A percentile compares a stretch with the other conserved stretches of the same genome.
Conservation (phyloP, 345 rosid genomes). For the Anastatica hierochuntica region DNA sequence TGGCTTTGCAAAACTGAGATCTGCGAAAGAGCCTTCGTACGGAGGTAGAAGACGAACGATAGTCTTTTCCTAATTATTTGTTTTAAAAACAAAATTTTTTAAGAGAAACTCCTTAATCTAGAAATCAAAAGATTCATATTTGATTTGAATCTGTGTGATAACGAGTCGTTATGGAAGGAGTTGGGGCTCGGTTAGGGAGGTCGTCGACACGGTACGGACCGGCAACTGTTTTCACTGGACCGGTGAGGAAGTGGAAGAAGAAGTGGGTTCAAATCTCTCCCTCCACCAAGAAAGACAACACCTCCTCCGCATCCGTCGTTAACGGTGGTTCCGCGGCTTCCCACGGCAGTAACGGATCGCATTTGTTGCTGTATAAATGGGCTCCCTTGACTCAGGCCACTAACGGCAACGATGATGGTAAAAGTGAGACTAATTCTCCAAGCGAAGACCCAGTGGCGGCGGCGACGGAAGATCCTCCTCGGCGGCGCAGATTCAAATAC, state of each 20-base stretch:
- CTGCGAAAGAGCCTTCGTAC: too few relatives aligned
- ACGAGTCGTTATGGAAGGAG: constrained; percentile 91
- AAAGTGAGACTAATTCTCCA: constrained; percentile 30
- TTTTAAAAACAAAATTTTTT: too few relatives aligned
- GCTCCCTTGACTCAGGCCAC: constrained; percentile 52
- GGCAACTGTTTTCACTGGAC: constrained; percentile 86
- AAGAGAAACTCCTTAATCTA: too few relatives aligned
- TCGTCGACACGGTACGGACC: constrained; percentile 98
- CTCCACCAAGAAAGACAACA: constrained; percentile 28
- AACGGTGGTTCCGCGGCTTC: constrained; percentile 29
- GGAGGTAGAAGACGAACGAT: too few relatives aligned
- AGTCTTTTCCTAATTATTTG: too few relatives aligned
- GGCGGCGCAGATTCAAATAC: constrained; percentile 72
- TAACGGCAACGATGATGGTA: constrained; percentile 12
- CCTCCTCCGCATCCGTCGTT: constrained; percentile 13
- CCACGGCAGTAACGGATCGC: constrained; percentile 56
- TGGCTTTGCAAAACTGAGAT: too few relatives aligned
- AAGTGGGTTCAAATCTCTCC: constrained; percentile 82
- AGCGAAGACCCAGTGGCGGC: constrained; percentile 28
- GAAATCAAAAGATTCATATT: too few relatives aligned
- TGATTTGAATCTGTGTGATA: too few relatives aligned
- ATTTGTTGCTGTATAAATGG: constrained; percentile 79
- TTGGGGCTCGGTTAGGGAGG: constrained; percentile 90
- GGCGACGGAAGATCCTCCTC: constrained; percentile 55
- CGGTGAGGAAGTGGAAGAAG: constrained; percentile 98